Evolutionary conservation across 1,284 basidiomycete species (phyloP).

Genomic region (Heterobasidion parviporum): DNA sequence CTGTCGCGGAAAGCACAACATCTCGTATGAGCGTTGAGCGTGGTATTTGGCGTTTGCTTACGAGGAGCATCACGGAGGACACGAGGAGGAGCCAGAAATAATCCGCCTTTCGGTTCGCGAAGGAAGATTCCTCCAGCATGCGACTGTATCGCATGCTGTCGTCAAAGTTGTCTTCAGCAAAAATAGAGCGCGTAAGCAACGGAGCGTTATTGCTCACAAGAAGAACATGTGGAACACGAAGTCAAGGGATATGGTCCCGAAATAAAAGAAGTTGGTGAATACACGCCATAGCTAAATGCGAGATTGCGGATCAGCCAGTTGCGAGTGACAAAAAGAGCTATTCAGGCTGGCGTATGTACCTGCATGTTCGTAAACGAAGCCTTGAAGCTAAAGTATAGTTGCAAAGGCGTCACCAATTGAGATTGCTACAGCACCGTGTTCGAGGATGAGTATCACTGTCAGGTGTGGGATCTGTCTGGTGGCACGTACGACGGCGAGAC

Average conservation of each 20-base stretch:
- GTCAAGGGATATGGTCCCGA: conserved; percentile 89
- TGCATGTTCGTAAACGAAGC: conserved; percentile 76
- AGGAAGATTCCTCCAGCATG: conserved; percentile 94
- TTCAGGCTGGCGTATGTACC: conserved; percentile 30
- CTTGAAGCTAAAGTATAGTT: conserved; percentile 88
- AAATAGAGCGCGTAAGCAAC: background rate
- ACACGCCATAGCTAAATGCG: conserved; percentile 73
- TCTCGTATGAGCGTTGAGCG: background rate
- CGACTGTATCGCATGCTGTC: conserved; percentile 90
- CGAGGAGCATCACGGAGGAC: conserved; percentile 77
- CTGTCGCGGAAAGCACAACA: conserved; percentile 29
- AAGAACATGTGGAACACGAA: conserved; percentile 97
- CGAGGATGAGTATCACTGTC: background rate
- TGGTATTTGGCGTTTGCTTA: conserved; percentile 26
- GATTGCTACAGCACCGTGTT: conserved; percentile 61
- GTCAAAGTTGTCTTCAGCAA: background rate
- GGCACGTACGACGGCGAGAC: conserved; percentile 70
- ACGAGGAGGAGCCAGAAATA: conserved; percentile 89
- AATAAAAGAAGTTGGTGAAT: conserved; percentile 92
- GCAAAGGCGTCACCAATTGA: conserved; percentile 80
- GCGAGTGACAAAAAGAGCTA: background rate
- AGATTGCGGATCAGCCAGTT: background rate
- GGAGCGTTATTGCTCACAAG: conserved; percentile 55
- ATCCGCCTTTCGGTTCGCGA: conserved; percentile 83
- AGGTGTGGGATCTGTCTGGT: background rate